A percentile compares a stretch with the other conserved stretches of the same genome.
phyloP scores from a whole-genome alignment of 352 stramenopile genomes.

The Phytophthora meadii region DNA sequence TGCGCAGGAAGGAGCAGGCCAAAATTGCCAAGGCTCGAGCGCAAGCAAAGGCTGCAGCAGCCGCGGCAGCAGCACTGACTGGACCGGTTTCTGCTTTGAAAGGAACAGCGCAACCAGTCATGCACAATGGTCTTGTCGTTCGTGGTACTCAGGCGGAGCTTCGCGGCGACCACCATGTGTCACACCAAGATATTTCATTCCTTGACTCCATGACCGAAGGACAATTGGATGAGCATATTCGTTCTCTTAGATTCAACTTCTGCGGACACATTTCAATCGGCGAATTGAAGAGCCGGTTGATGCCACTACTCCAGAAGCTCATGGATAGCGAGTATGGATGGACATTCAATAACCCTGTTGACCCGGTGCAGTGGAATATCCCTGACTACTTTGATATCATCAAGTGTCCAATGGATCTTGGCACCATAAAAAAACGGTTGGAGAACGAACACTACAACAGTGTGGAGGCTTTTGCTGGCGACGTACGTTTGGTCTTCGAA shows the following conservation, averaged over 20 bases:
- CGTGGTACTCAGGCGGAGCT: constrained; percentile 71
- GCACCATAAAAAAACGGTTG: constrained; percentile 97
- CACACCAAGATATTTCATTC: constrained; percentile 89
- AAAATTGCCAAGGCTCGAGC: constrained; percentile 79
- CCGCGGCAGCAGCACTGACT: constrained; percentile 31
- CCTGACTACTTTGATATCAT: constrained; percentile 94
- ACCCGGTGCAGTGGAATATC: constrained; percentile 94
- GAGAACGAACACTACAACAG: constrained; percentile 96
- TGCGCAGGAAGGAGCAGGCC: constrained; percentile 82
- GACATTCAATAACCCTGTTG: constrained; percentile 95
- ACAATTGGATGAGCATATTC: constrained; percentile 90
- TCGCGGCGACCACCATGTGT: constrained; percentile 61
- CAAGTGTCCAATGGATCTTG: constrained; percentile 98
- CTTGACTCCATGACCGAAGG: constrained; percentile 88
- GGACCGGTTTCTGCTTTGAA: constrained; percentile 14
- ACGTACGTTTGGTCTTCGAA: constrained; percentile 91
- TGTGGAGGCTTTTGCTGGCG: constrained; percentile 84
- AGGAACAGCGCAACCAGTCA: constrained; percentile 21
- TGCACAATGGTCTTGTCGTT: constrained; percentile 77
- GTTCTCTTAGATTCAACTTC: constrained; percentile 90
- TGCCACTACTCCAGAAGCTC: constrained; percentile 85
- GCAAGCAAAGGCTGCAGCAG: constrained; percentile 72
- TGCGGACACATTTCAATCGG: constrained; percentile 85
- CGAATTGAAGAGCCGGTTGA: constrained; percentile 83
- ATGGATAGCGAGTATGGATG: constrained; percentile 91